A percentile compares a stretch with the other conserved stretches of the same genome.
Evolutionary conservation across 129 eudicot species (phyloP).

Genomic region (Lonicera japonica): DNA sequence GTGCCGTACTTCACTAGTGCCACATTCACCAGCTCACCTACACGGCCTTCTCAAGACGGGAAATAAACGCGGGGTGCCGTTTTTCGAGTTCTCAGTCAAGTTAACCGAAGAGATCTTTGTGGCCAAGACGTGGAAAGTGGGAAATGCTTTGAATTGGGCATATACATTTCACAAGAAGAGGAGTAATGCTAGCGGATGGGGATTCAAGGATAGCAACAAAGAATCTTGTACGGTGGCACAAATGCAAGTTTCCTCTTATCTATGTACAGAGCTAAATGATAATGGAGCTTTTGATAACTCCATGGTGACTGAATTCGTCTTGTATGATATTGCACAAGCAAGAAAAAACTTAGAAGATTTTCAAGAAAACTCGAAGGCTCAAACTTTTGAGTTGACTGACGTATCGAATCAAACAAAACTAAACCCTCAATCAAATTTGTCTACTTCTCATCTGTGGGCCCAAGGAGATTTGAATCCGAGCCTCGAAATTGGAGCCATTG

Average conservation of each 20-base stretch:
- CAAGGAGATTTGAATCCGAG: conserved; percentile 63
- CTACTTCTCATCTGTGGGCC: conserved; percentile 11
- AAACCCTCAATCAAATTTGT: background rate
- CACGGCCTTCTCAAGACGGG: conserved; percentile 53
- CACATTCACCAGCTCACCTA: conserved; percentile 60
- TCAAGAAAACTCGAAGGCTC: too few relatives aligned
- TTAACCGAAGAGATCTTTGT: conserved; percentile 48
- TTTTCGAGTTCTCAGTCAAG: conserved; percentile 58
- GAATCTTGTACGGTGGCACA: conserved; percentile 58
- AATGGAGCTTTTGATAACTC: conserved; percentile 44
- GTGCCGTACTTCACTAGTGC: too few relatives aligned
- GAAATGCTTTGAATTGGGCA: conserved; percentile 49
- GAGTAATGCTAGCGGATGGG: conserved; percentile 46
- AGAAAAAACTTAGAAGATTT: too few relatives aligned
- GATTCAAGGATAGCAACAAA: conserved; percentile 37
- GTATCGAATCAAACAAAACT: too few relatives aligned
- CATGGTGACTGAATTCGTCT: conserved; percentile 69
- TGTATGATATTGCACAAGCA: conserved; percentile 62
- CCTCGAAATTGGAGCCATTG: conserved; percentile 73
- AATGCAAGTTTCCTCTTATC: conserved; percentile 75
- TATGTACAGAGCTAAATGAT: conserved; percentile 57
- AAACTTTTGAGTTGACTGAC: too few relatives aligned
- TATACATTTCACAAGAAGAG: conserved; percentile 75
- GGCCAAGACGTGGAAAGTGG: conserved; percentile 64
- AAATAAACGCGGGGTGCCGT: conserved; percentile 48